Base-by-base conservation (phyloP, 768 basidiomycete species). In the Boletus vinaceobasis region DNA sequence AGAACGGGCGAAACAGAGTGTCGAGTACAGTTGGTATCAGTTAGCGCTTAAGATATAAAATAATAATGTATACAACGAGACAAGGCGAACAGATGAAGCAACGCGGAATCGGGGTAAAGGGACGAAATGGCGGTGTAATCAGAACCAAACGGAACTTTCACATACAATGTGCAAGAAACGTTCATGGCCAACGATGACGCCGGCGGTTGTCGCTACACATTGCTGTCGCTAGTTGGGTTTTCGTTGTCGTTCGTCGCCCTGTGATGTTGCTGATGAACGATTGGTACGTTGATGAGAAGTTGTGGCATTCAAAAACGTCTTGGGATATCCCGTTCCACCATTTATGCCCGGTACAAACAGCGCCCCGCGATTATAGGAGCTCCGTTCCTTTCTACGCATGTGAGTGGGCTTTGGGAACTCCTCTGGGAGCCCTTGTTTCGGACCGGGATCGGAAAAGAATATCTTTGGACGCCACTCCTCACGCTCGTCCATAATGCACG, bases 321-420 rank as follows among this genome's bases (percentile, higher is more conserved):
- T 71, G 40, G 65, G 55, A 39, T 71, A 62, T 8, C 60, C 59
- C 11, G 65, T 52, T 19, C 63, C 66, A 19, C 60, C 58, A 19
- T 43, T 64, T 27, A 68, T 63, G 15, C 78, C 77, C 36, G 82
- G 81, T 32, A 84, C 84, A 62, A 81, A 90, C 40, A 91, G 69
- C 32, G 85, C 83, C 3, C 87, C 88, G 37, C 88, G 83, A 63
- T 90, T 92, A 60, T 82, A 79, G 10, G 84, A 85, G 63, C 88
- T 90, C n/a, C 90, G 81, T 70, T 91, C 90, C 66, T 91, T 91
- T 64, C 90, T 79, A 40, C 85, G 74, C 43, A 88, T 78, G 66
- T 93, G 90, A 10, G 90, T 93, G 31, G 90, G 87, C 37, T 85
- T 75, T 1, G 90, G 90, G 72, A 93, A 93, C 26, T 86, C 86